Evolutionary conservation across 2,329 filamentous ascomycete genomes (phyloP), one percentile per base, ranked within the genome.

Genomic region (Penicillium decumbens): DNA sequence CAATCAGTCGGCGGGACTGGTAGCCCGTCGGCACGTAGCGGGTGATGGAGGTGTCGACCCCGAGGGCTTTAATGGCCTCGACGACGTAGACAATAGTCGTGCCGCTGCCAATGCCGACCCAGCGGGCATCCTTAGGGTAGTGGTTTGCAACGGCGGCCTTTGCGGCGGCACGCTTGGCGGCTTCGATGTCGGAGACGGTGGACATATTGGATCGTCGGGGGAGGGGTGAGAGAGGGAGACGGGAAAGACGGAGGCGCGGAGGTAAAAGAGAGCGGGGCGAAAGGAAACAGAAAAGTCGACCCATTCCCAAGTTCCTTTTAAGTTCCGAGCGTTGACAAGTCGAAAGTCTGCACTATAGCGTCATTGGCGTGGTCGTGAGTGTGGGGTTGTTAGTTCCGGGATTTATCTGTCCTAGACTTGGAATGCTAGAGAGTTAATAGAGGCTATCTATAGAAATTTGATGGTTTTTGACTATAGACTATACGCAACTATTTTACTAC

Each of bases 21-120:
- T 85, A 92, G 23, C 93, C 93, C 0, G 93, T 98, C 6, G 93
- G 92, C 27, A 95, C 80, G 72, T 96, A 98, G 65, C 82, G 84
- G 77, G 95, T 95, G 57, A 74, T 52, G 12, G 69, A 69, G 37
- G 72, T 74, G 37, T 76, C 71, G 9, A 72, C 53, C 3, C 68
- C 71, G 15, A 77, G 68, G 44, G 71, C 71, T 55, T 75, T 75
- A 65, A 85, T 85, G 25, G 82, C 82, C 61, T 85, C 80, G 51
- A 85, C 81, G 50, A 84, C 82, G 66, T 85, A 85, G 60, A 84
- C 79, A 53, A 85, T 83, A 18, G 82, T 85, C 33, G 79, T 82
- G 44, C 82, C 82, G 41, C 78, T 82, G 52, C 82, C 82, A 60
- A 85, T 85, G 54, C 82, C 82, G 35, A 85, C 79, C 62, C 79